Conservation (phyloP, 139 green algal genomes). For the Picochlorum sp. region DNA sequence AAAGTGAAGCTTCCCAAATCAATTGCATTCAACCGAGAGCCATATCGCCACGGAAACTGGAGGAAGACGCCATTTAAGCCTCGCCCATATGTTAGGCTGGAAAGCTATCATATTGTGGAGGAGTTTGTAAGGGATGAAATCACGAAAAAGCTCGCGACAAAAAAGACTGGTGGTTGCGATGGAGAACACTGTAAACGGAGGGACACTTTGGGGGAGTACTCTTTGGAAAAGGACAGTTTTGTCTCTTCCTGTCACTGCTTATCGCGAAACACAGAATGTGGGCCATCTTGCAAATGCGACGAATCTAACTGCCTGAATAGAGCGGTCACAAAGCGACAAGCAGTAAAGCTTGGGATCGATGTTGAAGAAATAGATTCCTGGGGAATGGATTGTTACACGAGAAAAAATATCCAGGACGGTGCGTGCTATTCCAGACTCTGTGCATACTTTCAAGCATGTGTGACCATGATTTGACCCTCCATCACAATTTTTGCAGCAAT, state of each 20-base stretch:
- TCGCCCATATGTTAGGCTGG: constrained; percentile 42
- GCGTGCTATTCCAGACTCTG: constrained; percentile 11
- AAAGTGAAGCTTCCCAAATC: constrained; percentile 8
- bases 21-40: constrained; percentile 46
- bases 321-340: constrained; percentile 21
- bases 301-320: constrained; percentile 33
- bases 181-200: constrained; percentile 37
- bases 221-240: constrained; percentile 33
- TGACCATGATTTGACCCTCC: background rate
- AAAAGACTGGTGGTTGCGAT: constrained; percentile 39
- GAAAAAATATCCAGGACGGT: constrained; percentile 63
- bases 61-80: constrained; percentile 36
- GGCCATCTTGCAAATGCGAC: constrained; percentile 28
- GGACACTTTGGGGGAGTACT: constrained; percentile 32
- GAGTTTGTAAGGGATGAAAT: constrained; percentile 32
- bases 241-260: constrained; percentile 41
- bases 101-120: constrained; percentile 45
- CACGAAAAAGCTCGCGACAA: constrained; percentile 49
- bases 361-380: constrained; percentile 66
- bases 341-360: constrained; percentile 43
- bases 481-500: constrained; percentile 8
- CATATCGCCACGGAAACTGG: constrained; percentile 53
- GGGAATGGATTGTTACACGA: constrained; percentile 81
- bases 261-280: constrained; percentile 48
- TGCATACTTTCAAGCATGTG: background rate